These are phyloP conservation scores for Irpex sp. DNA, from an alignment of 1,284 basidiomycete genomes.

Conservation along the genomic window DNA sequence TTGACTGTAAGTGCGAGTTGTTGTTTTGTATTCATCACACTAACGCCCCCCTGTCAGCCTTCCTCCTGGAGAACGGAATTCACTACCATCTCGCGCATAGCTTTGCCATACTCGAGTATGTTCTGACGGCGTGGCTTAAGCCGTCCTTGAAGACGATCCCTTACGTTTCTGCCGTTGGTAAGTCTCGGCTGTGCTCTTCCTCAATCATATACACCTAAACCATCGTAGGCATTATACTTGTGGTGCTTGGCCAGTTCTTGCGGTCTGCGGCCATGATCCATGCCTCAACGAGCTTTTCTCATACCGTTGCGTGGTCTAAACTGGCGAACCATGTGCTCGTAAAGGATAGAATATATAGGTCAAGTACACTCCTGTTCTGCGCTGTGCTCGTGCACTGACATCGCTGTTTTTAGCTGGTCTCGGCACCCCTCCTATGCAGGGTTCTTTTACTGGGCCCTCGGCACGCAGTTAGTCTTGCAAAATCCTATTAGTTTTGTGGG, in stretches of 20 bases:
- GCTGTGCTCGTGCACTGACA: background rate
- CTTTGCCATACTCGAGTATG: conserved; percentile 78
- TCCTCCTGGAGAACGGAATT: conserved; percentile 87
- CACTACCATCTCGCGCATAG: conserved; percentile 87
- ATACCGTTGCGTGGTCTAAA: conserved; percentile 78
- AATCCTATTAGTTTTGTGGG: conserved; percentile 76
- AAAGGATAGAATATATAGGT: conserved; percentile 85
- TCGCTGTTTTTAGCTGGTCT: conserved; percentile 58
- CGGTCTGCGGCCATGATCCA: conserved; percentile 95
- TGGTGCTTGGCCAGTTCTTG: conserved; percentile 72
- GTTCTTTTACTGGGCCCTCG: conserved; percentile 97
- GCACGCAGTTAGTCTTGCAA: conserved; percentile 90
- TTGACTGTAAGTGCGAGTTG: conserved; percentile 72
- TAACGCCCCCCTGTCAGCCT: conserved; percentile 52
- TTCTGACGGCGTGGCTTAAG: conserved; percentile 65
- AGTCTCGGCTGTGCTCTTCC: conserved; percentile 14
- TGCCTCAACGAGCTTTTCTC: conserved; percentile 91
- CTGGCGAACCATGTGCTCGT: conserved; percentile 76
- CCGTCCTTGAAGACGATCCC: conserved; percentile 55
- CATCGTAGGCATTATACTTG: conserved; percentile 54
- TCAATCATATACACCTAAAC: background rate
- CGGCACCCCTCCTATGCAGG: conserved; percentile 97
- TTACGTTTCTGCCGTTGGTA: conserved; percentile 57
- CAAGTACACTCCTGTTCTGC: conserved; percentile 26
- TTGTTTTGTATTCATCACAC: background rate